Conservation (phyloP, 2,329 filamentous ascomycete species). For the Botryotinia narcissicola region DNA sequence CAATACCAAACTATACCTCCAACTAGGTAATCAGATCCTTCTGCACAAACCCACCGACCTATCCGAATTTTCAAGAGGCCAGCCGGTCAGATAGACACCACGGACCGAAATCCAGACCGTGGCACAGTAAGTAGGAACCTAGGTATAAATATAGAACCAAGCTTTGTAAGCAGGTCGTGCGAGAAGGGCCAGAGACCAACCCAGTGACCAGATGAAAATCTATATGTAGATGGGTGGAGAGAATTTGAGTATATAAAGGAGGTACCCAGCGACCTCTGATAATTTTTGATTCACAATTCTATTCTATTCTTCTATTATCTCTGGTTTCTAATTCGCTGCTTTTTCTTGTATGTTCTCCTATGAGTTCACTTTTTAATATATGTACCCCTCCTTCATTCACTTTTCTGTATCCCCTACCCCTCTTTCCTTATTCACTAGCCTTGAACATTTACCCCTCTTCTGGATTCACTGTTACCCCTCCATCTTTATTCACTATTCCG, state of each 20-base stretch:
- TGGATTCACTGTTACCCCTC: not conserved
- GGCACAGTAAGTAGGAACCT: not conserved
- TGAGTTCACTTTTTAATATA: not conserved
- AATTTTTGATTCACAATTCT: not conserved
- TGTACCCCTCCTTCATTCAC: too few species aligned
- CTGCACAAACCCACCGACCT: not conserved
- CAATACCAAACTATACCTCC: not conserved
- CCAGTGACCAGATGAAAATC: not conserved
- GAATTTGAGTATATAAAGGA: not conserved
- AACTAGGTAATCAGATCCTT: not conserved
- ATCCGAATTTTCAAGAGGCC: not conserved
- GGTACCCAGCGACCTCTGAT: not conserved
- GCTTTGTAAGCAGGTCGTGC: not conserved
- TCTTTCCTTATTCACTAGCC: not conserved
- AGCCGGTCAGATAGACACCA: accelerated
- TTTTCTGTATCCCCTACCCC: too few species aligned
- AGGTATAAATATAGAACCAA: not conserved
- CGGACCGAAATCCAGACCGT: not conserved
- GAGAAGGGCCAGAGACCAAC: not conserved
- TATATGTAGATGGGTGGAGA: not conserved
- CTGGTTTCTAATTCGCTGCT: not conserved
- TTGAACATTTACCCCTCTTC: not conserved
- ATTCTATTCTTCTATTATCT: not conserved
- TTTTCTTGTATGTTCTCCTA: not conserved
- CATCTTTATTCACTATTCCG: not conserved